Percentiles rank a stretch among this genome's conserved stretches.
These are phyloP conservation scores for Didymellaceae sp. DNA, from an alignment of 2,329 filamentous ascomycete species.

Conservation along the genomic window DNA sequence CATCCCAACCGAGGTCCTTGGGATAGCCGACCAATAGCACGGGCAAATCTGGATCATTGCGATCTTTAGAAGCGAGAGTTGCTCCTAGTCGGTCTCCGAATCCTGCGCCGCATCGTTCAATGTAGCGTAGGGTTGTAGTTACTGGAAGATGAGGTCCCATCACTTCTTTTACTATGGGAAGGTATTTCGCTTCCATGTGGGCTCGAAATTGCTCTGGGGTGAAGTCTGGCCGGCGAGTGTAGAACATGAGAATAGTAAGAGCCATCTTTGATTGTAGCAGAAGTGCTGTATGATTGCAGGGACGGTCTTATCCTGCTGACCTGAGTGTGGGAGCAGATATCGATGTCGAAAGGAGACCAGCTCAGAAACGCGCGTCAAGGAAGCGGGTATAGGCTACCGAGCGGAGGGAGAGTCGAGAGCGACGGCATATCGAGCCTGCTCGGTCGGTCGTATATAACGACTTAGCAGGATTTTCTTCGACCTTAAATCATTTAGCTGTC, in stretches of 20 bases:
- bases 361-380: no score
- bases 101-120: slow-evolving; percentile 23
- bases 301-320: not conserved
- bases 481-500: no score
- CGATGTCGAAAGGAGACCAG: no score
- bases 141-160: slow-evolving; percentile 19
- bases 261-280: not conserved
- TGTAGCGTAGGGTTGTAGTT: slow-evolving; percentile 20
- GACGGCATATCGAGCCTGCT: no score
- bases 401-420: no score
- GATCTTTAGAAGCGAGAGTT: slow-evolving; percentile 17
- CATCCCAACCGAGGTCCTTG: slow-evolving; percentile 28
- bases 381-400: no score
- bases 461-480: no score
- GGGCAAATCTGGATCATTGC: slow-evolving; percentile 20
- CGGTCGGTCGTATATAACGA: no score
- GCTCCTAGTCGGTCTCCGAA: slow-evolving; percentile 28
- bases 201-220: slow-evolving; percentile 25
- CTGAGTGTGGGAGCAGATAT: no score
- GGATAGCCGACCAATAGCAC: slow-evolving; percentile 31
- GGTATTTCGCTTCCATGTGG: slow-evolving; percentile 25
- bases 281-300: not conserved
- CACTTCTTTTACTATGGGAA: slow-evolving; percentile 27
- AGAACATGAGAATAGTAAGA: slow-evolving; percentile 18
- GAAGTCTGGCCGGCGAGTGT: slow-evolving; percentile 26